phyloP scores from a whole-genome alignment of 73 alveolate genomes.

The Tetrahymena borealis region DNA sequence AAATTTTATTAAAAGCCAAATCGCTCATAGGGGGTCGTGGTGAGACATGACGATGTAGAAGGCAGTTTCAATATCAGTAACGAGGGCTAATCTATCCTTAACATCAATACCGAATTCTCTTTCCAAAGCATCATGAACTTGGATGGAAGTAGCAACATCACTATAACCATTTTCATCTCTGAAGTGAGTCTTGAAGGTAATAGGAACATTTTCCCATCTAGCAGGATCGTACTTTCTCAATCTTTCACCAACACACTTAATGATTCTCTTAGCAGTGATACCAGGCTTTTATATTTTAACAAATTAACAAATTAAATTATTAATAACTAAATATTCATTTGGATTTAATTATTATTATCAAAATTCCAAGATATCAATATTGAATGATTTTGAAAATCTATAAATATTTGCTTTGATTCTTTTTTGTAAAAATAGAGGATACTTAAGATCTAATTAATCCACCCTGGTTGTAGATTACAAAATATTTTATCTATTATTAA shows the following conservation, averaged over 20 bases:
- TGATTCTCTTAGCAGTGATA: constrained; percentile 64
- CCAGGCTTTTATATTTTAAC: constrained; percentile 13
- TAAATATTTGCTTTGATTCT: no score
- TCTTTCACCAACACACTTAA: constrained; percentile 73
- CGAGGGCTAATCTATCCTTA: constrained; percentile 69
- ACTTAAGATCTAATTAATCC: no score
- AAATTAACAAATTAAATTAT: background rate
- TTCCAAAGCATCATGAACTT: constrained; percentile 82
- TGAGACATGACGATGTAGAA: constrained; percentile 45
- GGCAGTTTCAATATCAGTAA: constrained; percentile 57
- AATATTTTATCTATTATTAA: background rate
- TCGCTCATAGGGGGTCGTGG: constrained; percentile 42
- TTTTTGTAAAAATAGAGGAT: no score
- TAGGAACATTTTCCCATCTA: constrained; percentile 83
- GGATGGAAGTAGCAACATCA: constrained; percentile 71
- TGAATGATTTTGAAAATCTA: no score
- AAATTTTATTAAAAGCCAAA: background rate
- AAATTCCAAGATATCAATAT: no score
- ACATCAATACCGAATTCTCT: constrained; percentile 80
- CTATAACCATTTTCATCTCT: constrained; percentile 56
- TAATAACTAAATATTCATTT: background rate
- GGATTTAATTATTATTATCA: no score
- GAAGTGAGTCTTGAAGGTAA: constrained; percentile 81
- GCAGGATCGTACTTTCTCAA: constrained; percentile 64
- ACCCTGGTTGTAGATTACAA: no score